Evolutionary conservation across 441 rosid species (phyloP).

Genomic region (Eruca vesicaria): DNA sequence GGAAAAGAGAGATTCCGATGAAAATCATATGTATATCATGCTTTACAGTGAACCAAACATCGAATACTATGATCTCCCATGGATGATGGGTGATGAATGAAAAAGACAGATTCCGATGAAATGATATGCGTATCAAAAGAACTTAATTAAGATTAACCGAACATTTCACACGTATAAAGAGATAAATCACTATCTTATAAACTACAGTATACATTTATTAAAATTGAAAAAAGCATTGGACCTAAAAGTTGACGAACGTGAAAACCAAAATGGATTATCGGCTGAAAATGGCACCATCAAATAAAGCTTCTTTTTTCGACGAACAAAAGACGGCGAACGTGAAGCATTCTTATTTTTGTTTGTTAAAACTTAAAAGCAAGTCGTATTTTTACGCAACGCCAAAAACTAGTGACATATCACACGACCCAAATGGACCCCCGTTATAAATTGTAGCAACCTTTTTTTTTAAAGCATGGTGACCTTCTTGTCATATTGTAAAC

Average conservation of each 20-base stretch:
- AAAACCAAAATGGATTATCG: background rate
- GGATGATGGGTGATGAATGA: slow-evolving; percentile 9
- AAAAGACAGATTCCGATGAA: slow-evolving; percentile 15
- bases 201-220: background rate
- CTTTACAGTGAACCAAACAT: slow-evolving; percentile 25
- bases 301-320: background rate
- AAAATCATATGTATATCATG: background rate
- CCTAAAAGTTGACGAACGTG: slow-evolving; percentile 24
- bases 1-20: background rate
- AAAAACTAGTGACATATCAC: slow-evolving; percentile 19
- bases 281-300: slow-evolving; percentile 18
- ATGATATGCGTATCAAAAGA: background rate
- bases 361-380: slow-evolving; percentile 2
- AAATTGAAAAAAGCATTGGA: background rate
- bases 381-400: slow-evolving; percentile 21
- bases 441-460: background rate
- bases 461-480: slow-evolving; percentile 20
- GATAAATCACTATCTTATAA: background rate
- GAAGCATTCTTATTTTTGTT: slow-evolving; percentile 3
- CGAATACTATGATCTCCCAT: slow-evolving; percentile 23
- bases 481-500: slow-evolving; percentile 16
- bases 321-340: slow-evolving; percentile 35
- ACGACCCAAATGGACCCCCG: slow-evolving; percentile 21
- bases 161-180: slow-evolving; percentile 4
- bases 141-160: background rate